Evolutionary conservation across 2,329 filamentous ascomycete species (phyloP).

Genomic region (Nothophaeocryptopus gaeumannii): DNA sequence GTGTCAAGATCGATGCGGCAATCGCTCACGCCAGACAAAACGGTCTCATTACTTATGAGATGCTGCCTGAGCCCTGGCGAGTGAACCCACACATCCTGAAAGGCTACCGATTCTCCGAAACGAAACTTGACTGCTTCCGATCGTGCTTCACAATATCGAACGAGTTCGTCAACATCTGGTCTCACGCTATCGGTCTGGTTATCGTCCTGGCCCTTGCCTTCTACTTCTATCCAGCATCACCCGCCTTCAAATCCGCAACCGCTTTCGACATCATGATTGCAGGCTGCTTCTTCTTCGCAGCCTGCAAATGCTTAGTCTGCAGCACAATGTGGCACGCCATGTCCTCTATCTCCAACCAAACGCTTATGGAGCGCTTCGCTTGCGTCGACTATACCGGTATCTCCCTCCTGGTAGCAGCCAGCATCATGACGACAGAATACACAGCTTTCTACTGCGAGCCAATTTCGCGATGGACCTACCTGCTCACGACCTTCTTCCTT

Average conservation of each 20-base stretch:
- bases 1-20: conserved; percentile 70
- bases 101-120: conserved; percentile 91
- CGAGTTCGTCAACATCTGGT: conserved; percentile 97
- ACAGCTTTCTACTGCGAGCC: conserved; percentile 99
- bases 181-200: conserved; percentile 83
- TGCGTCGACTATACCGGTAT: conserved; percentile 99
- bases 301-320: conserved; percentile 91
- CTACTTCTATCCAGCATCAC: conserved; percentile 88
- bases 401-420: conserved; percentile 87
- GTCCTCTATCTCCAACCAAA: conserved; percentile 90
- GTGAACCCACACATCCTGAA: conserved; percentile 90
- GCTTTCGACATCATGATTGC: conserved; percentile 88
- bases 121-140: conserved; percentile 81
- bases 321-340: conserved; percentile 98
- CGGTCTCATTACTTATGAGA: conserved; percentile 82
- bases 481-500: conserved; percentile 73
- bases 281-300: conserved; percentile 92
- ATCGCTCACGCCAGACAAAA: conserved; percentile 78
- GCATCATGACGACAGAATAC: conserved; percentile 97
- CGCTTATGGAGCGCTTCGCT: conserved; percentile 88
- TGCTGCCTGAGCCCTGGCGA: conserved; percentile 86
- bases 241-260: conserved; percentile 81
- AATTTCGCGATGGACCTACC: conserved; percentile 79
- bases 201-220: conserved; percentile 86
- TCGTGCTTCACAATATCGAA: conserved; percentile 79